phyloP scores from a whole-genome alignment of 345 rosid species.

The Carallia brachiata region DNA sequence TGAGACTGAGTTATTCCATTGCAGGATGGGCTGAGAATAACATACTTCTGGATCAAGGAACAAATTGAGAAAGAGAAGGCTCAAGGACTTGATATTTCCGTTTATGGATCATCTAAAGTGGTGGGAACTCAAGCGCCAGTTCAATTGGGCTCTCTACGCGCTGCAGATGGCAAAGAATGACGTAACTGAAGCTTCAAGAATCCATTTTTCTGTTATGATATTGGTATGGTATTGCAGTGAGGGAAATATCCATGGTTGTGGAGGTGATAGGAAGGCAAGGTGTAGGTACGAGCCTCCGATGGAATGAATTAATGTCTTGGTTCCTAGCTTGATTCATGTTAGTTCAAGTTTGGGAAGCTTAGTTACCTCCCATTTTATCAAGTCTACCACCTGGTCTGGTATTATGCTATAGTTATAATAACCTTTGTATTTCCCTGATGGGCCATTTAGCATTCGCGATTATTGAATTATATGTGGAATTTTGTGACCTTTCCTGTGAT shows the following conservation, averaged over 20 bases:
- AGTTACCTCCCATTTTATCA: constrained; percentile 16
- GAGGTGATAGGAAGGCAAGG: neutral
- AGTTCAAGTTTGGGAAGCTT: constrained; percentile 15
- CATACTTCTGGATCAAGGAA: constrained; percentile 94
- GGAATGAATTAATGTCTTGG: constrained; percentile 4
- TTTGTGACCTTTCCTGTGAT: too few species aligned
- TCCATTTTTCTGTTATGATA: constrained; percentile 4
- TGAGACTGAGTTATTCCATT: neutral
- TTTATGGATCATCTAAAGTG: constrained; percentile 90
- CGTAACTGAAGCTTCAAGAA: constrained; percentile 1
- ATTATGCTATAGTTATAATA: constrained; percentile 2
- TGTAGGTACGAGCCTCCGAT: neutral
- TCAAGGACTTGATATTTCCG: constrained; percentile 65
- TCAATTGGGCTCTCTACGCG: constrained; percentile 89
- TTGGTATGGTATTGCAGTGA: constrained; percentile 1
- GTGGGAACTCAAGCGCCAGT: constrained; percentile 99
- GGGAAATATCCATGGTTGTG: constrained; percentile 5
- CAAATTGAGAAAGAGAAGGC: constrained; percentile 93
- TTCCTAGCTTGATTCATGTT: constrained; percentile 16
- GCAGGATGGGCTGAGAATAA: constrained; percentile 91
- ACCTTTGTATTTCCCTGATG: neutral
- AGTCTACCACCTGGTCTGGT: constrained; percentile 9
- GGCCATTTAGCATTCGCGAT: constrained; percentile 8
- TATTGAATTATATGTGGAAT: neutral
- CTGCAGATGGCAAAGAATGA: constrained; percentile 93